Conservation (phyloP, 1,139 yeast species). For the Wickerhamiella pararugosa region DNA sequence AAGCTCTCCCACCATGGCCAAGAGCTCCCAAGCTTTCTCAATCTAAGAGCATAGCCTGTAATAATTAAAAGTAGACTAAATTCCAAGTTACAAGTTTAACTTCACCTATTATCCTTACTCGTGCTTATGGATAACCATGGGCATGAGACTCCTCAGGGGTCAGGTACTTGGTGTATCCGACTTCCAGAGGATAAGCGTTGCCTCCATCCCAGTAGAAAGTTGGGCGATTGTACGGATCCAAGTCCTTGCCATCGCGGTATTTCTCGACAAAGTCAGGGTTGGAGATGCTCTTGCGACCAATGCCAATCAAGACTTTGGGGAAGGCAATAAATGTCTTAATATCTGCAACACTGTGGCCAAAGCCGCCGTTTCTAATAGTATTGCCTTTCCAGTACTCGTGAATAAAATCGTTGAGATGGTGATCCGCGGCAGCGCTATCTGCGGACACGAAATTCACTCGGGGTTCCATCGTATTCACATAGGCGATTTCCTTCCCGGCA, state of each 20-base stretch:
- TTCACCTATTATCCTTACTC: background rate
- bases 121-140: background rate
- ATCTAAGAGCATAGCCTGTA: constrained; percentile 2
- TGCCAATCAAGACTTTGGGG: constrained; percentile 30
- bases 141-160: background rate
- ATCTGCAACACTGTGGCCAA: constrained; percentile 17
- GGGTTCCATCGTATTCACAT: constrained; percentile 39
- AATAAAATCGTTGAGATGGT: constrained; percentile 23
- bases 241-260: background rate
- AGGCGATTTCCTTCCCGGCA: constrained; percentile 33
- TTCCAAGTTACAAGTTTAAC: background rate
- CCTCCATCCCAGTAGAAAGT: background rate
- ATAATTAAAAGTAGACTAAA: background rate
- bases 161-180: background rate
- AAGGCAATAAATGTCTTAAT: constrained; percentile 13
- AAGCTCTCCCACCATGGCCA: constrained; percentile 84
- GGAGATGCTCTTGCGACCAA: constrained; percentile 33
- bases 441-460: constrained; percentile 13
- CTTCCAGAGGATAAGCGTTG: background rate
- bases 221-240: background rate
- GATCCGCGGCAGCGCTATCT: constrained; percentile 2
- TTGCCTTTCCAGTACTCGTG: constrained; percentile 34
- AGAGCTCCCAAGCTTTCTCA: constrained; percentile 34
- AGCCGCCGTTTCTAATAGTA: constrained; percentile 33
- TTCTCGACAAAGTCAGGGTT: constrained; percentile 36